Evolutionary conservation across 208 protist species (phyloP), one percentile per base, ranked within the genome.

Genomic region (Strigomonas culicis): DNA sequence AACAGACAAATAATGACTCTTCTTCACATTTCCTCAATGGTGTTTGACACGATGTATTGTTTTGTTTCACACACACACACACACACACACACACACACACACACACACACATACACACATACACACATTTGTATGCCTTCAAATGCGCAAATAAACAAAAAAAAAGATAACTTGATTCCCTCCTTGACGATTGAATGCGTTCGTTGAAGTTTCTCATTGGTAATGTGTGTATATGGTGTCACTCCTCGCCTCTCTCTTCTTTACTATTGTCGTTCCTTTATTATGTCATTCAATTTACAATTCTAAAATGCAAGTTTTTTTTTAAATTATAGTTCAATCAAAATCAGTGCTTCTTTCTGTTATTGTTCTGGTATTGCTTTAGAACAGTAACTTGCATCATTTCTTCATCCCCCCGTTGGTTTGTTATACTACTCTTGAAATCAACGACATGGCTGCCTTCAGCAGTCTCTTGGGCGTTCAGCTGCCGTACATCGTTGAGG

Each of bases 401-500:
- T 60, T 36, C 32, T 36, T 66, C 25, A 27, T 60, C n/a, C 15
- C 1, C 22, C 13, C 0, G 19, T 61, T 62, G 25, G 49, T 36
- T 44, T 28, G 7, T 44, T 17, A 66, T 17, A 25, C 15, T 62
- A 28, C 50, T 30, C 46, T 1, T 10, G 51, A 34, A 19, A 49
- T 24, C 19, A 8, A 60, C 3, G 28, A 31, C 21, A 92, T 93
- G 86, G 80, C 86, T 13, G 78, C 79, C 4, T 84, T 93, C 72
- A 93, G 81, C 52, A 73, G 68, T 43, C 67, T 90, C 36, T 47
- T 86, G 10, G 86, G 83, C n/a, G 75, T 93, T 17, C 51, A 84
- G 63, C 77, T 93, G 10, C 86, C 80, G 17, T 86, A 88, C 65
- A 13, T 80, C 3, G 76, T 76, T 0, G 80, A 93, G 65, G 67